Conservation (phyloP, 2,329 filamentous ascomycete genomes). For the Neocatenulostroma microsporum region DNA sequence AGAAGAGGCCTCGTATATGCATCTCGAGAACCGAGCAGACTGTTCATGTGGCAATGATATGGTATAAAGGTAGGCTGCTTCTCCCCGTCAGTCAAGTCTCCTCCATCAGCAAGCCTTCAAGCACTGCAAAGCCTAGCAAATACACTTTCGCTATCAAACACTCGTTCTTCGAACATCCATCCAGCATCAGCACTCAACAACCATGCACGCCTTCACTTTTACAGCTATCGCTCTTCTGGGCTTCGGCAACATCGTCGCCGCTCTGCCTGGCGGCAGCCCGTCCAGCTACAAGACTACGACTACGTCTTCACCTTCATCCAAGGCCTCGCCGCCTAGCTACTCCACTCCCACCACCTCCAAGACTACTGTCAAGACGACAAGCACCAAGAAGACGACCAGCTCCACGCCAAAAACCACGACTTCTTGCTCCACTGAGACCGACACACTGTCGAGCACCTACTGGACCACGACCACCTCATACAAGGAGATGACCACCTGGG, state of each 20-base stretch:
- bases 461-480: neutral
- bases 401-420: neutral
- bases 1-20: neutral
- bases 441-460: neutral
- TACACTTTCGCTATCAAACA: neutral
- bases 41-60: neutral
- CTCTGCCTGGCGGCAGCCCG: conserved; percentile 1
- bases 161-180: neutral
- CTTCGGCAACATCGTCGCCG: conserved; percentile 4
- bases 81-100: neutral
- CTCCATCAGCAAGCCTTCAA: conserved; percentile 2
- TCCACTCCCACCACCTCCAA: neutral
- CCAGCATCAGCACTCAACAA: neutral
- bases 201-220: conserved; percentile 6
- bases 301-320: too few relatives aligned
- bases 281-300: neutral
- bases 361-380: neutral
- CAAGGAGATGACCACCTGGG: conserved; percentile 1
- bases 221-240: conserved; percentile 2
- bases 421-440: neutral
- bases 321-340: neutral
- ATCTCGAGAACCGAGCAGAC: neutral
- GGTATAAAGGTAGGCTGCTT: conserved; percentile 7
- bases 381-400: neutral
- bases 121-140: neutral